Evolutionary conservation across 768 basidiomycete genomes (phyloP), one percentile per base, ranked within the genome.

Genomic region (Xanthoconium stramineum): DNA sequence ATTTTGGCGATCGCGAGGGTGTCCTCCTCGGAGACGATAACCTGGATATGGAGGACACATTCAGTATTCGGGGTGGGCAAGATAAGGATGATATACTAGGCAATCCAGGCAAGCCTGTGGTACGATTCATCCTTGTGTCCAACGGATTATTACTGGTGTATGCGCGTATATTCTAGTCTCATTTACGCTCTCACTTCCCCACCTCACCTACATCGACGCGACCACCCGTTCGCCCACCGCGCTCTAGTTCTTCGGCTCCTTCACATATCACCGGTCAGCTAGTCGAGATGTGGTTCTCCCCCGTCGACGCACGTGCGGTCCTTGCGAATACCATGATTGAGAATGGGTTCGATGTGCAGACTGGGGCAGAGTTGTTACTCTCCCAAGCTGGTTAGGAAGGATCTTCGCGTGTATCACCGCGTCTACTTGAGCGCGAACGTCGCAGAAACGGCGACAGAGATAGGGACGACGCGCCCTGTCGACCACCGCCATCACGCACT

Each of bases 271-370:
- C 94, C 1, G 94, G 96, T 0, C 89, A 93, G 68, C 82, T 98
- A 32, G 89, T 97, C 32, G 93, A 95, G 72, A 97, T 98, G 94
- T 96, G 95, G 5, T 98, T 97, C 74, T 83, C 91, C 0, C 78
- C 88, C 24, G 71, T 80, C 17, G 85, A 91, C 65, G 89, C 95
- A 3, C 83, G 83, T 8, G 69, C 78, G 20, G 94, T 94, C 0
- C 81, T 98, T 1, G 80, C 82, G 4, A 78, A 84, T 29, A 92
- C 91, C 0, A 75, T 80, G 40, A 81, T 80, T 0, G 58, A 61
- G 38, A 52, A 40, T 8, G 86, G 85, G 0, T 67, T 85, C 50
- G 86, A 95, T 58, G 84, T 94, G 10, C 81, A 91, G 63, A 84
- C 83, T 8, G 95, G 95, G 1, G 65, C 94, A 29, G 94, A 96